Base-by-base conservation (phyloP, 129 eudicot species). In the Scalesia atractyloides region DNA sequence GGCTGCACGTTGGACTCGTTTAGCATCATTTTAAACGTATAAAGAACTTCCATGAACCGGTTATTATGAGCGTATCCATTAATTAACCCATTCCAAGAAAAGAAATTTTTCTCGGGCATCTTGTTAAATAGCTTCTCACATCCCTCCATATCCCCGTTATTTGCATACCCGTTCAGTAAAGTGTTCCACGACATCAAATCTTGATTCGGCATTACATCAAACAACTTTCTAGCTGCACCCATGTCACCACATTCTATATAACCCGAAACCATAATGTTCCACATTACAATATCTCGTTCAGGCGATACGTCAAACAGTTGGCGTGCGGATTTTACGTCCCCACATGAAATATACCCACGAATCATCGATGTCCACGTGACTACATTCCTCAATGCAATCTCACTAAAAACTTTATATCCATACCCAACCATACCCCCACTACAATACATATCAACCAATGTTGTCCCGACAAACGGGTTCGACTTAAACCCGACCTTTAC, bases 121-220 rank as follows among this genome's bases (percentile, higher is more conserved):
- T 79, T 79, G 34, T 86, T 75, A 76, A 91, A 91, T 46, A 91
- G 70, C 9, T 30, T 78, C 79, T 85, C 77, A 53, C 86, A 80
- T 51, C 88, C 88, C 44, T 83, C 90, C 73, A 88, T 62, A 71
- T 91, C 86, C 15, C 82, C 89, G 57, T 84, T 86, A 48, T 88
- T 84, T 5, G 87, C 88, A 59, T 83, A 91, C 36, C 92, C 95
- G 30, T 82, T 82, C 54, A 91, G 61, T 82, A 91, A 64, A 75
- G 97, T 91, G 49, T 91, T 91, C 86, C 87, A 91, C 14, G 95
- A 83, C 87, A 91, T 88, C 67, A 86, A 66, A 68, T 88, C 95
- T 78, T 69, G 79, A 65, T 66, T 72, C 2, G 95, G 95, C 88
- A 91, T 91, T 52, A 46, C 49, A 54, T 85, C 77, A 43, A 91